These are phyloP conservation scores for Litsea cubeba DNA, from an alignment of 164 flowering plant species.

Conservation along the genomic window DNA sequence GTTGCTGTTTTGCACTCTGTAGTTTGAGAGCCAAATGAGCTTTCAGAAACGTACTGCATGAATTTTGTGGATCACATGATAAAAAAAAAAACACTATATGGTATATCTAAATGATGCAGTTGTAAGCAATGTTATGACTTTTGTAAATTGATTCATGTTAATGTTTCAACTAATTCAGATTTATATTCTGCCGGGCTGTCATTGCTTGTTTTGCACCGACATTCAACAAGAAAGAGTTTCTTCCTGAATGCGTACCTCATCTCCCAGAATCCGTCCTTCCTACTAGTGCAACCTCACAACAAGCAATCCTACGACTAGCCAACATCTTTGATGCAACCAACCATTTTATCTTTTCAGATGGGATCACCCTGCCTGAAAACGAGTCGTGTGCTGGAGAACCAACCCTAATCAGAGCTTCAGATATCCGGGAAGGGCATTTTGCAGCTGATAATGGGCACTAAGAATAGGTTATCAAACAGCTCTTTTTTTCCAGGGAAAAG, in stretches of 20 bases:
- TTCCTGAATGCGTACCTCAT: slow-evolving; percentile 68
- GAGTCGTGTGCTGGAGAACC: slow-evolving; percentile 2
- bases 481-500: too few relatives aligned
- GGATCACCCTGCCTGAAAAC: slow-evolving; percentile 22
- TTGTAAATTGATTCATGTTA: not conserved
- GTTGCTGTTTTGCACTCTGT: too few relatives aligned
- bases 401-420: not conserved
- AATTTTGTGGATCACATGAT: too few relatives aligned
- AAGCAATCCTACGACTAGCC: slow-evolving; percentile 42
- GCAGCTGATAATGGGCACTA: slow-evolving; percentile 9
- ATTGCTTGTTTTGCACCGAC: slow-evolving; percentile 48
- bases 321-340: slow-evolving; percentile 43
- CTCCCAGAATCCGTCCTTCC: slow-evolving; percentile 65
- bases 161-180: slow-evolving; percentile 41
- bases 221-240: slow-evolving; percentile 48
- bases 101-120: too few relatives aligned
- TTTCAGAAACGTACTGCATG: too few relatives aligned
- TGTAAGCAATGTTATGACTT: too few relatives aligned
- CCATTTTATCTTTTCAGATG: slow-evolving; percentile 47
- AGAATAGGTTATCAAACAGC: not conserved
- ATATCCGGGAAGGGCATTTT: slow-evolving; percentile 5
- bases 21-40: too few relatives aligned
- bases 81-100: too few relatives aligned
- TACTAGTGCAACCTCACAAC: slow-evolving; percentile 30
- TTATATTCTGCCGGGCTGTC: slow-evolving; percentile 73